Evolutionary conservation across 176 grass and related monocot genomes (phyloP), one percentile per base, ranked within the genome.

Genomic region (Musa schizocarpa): DNA sequence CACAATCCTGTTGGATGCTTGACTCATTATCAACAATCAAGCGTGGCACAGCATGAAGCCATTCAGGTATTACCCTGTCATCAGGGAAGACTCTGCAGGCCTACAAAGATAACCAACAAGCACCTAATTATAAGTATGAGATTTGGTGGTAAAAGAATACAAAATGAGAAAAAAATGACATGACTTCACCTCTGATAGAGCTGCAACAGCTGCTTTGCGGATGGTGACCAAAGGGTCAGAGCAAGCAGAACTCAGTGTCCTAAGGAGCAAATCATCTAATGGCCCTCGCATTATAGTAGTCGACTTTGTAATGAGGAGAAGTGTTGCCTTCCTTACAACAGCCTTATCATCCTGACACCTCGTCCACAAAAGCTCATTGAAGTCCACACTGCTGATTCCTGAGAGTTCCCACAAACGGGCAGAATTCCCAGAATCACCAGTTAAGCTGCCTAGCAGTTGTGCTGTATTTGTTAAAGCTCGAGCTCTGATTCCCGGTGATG

Each of bases 1-100:
- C 94, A 52, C 94, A 97, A 80, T 93, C 94, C 68, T 97, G 90
- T 81, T 93, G 94, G 74, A 97, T 97, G 74, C 77, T 91, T 20
- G 82, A 89, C 74, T 97, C 90, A 53, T 89, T 97, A 85, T 97
- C 94, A 54, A 91, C 87, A 65, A 97, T 86, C 58, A 97, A 79
- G 0, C 85, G 82, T 65, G 90, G 87, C 74, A 97, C 94, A 68
- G 85, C 70, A 73, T 89, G 90, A 81, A 97, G 94, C 94, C 94
- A 97, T 79, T 93, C 90, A 50, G 75, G 84, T 72, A 81, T 87
- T 27, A 97, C 90, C 52, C 72, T 89, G 54, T 61, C 86, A 85
- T 93, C 94, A 13, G 82, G 88, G 56, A 79, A 93, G 66, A 79
- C 91, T 73, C 94, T 87, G 51, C 90, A 93, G 52, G 92, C 77